These are phyloP conservation scores for Trichomonas vaginalis DNA, from an alignment of 208 protist species.

Conservation along the genomic window DNA sequence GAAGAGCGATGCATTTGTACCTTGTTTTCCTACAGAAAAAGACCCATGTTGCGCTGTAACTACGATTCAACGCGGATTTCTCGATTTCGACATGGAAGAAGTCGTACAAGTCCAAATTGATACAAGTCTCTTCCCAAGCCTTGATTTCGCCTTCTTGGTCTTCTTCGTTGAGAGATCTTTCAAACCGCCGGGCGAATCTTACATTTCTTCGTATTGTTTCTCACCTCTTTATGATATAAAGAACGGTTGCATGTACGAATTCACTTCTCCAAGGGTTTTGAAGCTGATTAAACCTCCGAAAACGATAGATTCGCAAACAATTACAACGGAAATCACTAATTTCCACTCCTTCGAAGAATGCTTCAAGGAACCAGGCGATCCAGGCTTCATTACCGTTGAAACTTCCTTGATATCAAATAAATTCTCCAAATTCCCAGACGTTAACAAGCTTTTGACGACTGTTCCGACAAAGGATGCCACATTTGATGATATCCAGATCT, in stretches of 20 bases:
- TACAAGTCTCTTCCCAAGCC: not conserved
- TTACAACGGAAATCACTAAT: not conserved
- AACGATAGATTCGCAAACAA: not conserved
- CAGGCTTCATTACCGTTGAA: not conserved
- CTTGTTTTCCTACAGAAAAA: not conserved
- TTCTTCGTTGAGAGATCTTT: not conserved
- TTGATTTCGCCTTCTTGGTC: not conserved
- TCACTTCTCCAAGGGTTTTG: not conserved
- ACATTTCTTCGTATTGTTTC: not conserved
- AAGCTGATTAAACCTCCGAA: not conserved
- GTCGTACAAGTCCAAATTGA: not conserved
- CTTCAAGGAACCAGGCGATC: not conserved
- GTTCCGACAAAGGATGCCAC: not conserved
- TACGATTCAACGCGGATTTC: not conserved
- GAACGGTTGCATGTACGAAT: not conserved
- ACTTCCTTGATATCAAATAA: not conserved
- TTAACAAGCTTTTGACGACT: not conserved
- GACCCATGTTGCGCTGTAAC: not conserved
- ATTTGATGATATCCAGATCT: not conserved
- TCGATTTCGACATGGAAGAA: not conserved
- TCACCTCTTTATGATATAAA: not conserved
- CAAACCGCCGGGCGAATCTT: not conserved
- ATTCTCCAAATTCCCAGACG: not conserved
- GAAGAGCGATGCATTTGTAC: not conserved
- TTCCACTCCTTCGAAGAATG: not conserved